Conservation (phyloP, 2,329 filamentous ascomycete species). For the Epichloe typhina region DNA sequence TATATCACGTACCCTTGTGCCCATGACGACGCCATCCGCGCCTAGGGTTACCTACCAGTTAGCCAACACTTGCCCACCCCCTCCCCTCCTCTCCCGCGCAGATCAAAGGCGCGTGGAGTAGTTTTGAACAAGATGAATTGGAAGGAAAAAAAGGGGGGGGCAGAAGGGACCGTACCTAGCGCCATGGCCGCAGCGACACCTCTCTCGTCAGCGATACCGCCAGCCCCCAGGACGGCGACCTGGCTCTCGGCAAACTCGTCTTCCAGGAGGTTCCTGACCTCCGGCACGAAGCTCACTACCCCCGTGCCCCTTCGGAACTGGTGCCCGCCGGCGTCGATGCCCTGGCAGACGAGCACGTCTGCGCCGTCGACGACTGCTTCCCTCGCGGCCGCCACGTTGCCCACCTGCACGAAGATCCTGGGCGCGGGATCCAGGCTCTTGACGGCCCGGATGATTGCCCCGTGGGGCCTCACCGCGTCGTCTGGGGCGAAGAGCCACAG, state of each 20-base stretch:
- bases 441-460: slow-evolving; percentile 22
- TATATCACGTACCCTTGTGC: slow-evolving; percentile 22
- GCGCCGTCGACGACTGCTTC: slow-evolving; percentile 33
- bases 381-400: slow-evolving; percentile 42
- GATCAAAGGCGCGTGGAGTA: too few relatives aligned
- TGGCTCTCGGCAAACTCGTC: slow-evolving; percentile 21
- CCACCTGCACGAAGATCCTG: slow-evolving; percentile 47
- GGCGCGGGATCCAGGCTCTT: slow-evolving; percentile 20
- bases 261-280: slow-evolving; percentile 35
- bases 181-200: slow-evolving; percentile 41
- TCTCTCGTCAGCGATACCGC: slow-evolving; percentile 44
- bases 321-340: slow-evolving; percentile 51
- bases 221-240: slow-evolving; percentile 39
- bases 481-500: slow-evolving; percentile 56
- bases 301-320: slow-evolving; percentile 41
- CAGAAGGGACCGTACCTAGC: slow-evolving; percentile 26
- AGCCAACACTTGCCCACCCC: not conserved
- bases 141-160: too few relatives aligned
- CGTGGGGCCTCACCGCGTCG: slow-evolving; percentile 25
- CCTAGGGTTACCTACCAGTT: slow-evolving; percentile 11
- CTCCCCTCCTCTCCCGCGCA: too few relatives aligned
- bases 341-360: slow-evolving; percentile 50
- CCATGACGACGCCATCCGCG: slow-evolving; percentile 31
- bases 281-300: slow-evolving; percentile 43
- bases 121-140: too few relatives aligned